These are phyloP conservation scores for Ophiorrhiza pumila DNA, from an alignment of 257 asterid species.

Conservation along the genomic window DNA sequence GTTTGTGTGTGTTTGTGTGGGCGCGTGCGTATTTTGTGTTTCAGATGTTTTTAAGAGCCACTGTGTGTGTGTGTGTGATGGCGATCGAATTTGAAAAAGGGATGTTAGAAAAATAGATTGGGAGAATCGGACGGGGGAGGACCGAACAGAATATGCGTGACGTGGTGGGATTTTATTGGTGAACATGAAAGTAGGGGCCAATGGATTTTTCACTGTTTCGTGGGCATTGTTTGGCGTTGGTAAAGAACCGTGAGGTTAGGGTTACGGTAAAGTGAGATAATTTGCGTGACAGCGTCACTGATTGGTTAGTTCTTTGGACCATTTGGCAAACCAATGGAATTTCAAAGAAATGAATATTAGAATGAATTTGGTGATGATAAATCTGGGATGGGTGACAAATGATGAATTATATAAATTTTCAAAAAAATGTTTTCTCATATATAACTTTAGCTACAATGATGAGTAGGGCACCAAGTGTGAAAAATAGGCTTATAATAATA, in stretches of 20 bases:
- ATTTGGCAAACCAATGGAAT: too few species aligned
- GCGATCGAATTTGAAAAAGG: constrained; percentile 10
- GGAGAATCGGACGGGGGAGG: constrained; percentile 4
- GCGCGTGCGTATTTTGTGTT: neutral
- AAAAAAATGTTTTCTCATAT: too few species aligned
- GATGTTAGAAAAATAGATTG: neutral
- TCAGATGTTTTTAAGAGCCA: neutral
- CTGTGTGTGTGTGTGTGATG: neutral
- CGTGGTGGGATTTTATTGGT: constrained; percentile 21
- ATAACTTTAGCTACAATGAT: too few species aligned
- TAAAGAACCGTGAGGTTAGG: neutral
- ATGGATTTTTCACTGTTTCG: neutral
- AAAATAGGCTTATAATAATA: too few species aligned
- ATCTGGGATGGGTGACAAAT: too few species aligned
- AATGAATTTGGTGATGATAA: too few species aligned
- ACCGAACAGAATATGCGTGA: constrained; percentile 2
- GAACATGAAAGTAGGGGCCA: neutral
- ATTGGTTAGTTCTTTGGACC: neutral
- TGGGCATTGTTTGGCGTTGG: constrained; percentile 9
- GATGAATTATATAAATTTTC: too few species aligned
- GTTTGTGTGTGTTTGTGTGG: neutral
- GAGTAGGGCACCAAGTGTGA: too few species aligned
- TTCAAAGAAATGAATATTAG: too few species aligned
- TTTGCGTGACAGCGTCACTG: constrained; percentile 8
- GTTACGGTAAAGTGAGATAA: constrained; percentile 13